These are phyloP conservation scores for Magnolia officinalis DNA, from an alignment of 164 flowering plant genomes.

Conservation along the genomic window DNA sequence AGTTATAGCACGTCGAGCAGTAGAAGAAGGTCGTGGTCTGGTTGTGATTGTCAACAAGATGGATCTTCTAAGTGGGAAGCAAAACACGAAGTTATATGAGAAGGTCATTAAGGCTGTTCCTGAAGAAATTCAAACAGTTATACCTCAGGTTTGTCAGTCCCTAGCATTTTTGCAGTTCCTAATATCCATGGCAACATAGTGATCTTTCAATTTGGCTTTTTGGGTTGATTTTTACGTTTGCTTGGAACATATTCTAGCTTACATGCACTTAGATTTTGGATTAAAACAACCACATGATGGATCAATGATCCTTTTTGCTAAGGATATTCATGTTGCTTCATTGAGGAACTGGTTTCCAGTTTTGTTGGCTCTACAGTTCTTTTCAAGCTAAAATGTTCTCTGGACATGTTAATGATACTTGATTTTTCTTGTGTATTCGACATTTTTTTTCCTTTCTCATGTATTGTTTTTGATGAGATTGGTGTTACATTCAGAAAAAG, in stretches of 20 bases:
- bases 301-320: neutral
- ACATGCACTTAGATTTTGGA: neutral
- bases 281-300: neutral
- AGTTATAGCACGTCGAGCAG: constrained; percentile 86
- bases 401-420: neutral
- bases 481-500: neutral
- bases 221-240: neutral
- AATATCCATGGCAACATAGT: neutral
- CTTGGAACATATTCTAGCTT: neutral
- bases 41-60: constrained; percentile 92
- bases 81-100: constrained; percentile 40
- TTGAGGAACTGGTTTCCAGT: neutral
- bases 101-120: constrained; percentile 79
- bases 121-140: constrained; percentile 79
- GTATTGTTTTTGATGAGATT: neutral
- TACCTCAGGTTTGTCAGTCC: constrained; percentile 73
- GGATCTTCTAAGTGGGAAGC: constrained; percentile 73
- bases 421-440: neutral
- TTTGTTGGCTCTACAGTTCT: neutral
- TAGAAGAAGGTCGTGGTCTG: constrained; percentile 96
- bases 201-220: neutral
- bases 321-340: neutral
- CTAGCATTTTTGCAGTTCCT: neutral
- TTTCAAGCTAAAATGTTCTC: constrained; percentile 3
- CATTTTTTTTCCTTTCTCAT: neutral